phyloP scores from a whole-genome alignment of 1,284 basidiomycete genomes.

The Moesziomyces parantarcticus region DNA sequence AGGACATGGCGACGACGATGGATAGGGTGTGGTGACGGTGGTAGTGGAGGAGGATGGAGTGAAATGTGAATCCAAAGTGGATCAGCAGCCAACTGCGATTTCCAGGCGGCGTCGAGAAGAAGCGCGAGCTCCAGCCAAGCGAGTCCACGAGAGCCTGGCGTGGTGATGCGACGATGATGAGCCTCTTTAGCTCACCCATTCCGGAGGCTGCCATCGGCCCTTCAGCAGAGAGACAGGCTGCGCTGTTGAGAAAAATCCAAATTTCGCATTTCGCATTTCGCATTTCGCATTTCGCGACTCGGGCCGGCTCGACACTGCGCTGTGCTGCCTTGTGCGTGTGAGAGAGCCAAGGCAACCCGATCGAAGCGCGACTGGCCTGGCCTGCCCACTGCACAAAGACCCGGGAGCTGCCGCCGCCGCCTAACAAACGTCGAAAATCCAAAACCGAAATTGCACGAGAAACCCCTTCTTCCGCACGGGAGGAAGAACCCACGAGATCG shows the following conservation, averaged over 20 bases:
- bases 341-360: neutral
- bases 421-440: constrained; percentile 20
- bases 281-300: constrained; percentile 9
- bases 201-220: too few relatives aligned
- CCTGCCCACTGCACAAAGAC: neutral
- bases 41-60: constrained; percentile 1
- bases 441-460: constrained; percentile 5
- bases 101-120: too few relatives aligned
- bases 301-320: constrained; percentile 6
- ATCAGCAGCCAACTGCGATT: too few relatives aligned
- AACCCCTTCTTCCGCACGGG: constrained; percentile 26
- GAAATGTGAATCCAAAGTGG: too few relatives aligned
- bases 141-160: too few relatives aligned
- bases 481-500: constrained; percentile 11
- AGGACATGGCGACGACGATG: constrained; percentile 43
- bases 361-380: too few relatives aligned
- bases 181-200: too few relatives aligned
- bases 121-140: too few relatives aligned
- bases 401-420: constrained; percentile 6
- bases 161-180: too few relatives aligned
- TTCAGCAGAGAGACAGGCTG: too few relatives aligned
- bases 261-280: too few relatives aligned
- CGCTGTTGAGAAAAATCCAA: too few relatives aligned
- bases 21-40: constrained; percentile 6
- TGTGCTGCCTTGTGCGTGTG: constrained; percentile 21